Evolutionary conservation across 495 filamentous ascomycete species (phyloP).

Genomic region (Cairneyella variabilis): DNA sequence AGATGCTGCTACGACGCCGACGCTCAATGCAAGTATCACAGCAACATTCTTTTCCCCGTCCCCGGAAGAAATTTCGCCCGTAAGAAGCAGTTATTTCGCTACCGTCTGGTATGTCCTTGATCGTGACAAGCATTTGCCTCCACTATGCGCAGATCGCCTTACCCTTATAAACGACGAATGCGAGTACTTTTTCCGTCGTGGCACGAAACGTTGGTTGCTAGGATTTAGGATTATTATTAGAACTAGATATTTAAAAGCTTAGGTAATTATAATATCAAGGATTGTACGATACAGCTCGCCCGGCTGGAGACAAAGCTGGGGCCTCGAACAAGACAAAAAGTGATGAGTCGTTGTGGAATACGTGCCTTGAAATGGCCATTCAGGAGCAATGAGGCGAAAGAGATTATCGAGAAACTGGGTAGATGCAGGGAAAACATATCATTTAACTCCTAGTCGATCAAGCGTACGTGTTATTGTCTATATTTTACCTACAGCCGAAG

Average conservation of each 20-base stretch:
- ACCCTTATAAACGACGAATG: no score
- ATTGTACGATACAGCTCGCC: constrained; percentile 30
- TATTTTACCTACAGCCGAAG: no score
- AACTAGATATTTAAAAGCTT: no score
- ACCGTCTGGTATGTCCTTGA: background rate
- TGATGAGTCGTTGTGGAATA: constrained; percentile 30
- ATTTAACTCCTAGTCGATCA: constrained; percentile 39
- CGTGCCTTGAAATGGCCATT: constrained; percentile 42
- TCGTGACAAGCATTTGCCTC: background rate
- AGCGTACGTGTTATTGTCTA: constrained; percentile 30
- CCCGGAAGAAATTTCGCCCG: background rate
- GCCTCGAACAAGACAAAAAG: constrained; percentile 24
- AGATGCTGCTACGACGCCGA: no score
- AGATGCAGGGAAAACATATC: constrained; percentile 33
- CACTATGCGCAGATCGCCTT: no score
- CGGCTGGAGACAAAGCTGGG: constrained; percentile 32
- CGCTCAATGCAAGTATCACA: background rate
- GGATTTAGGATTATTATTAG: no score
- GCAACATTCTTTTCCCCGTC: background rate
- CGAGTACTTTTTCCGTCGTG: no score
- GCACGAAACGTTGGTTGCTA: no score
- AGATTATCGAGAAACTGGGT: constrained; percentile 31
- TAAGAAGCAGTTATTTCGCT: background rate
- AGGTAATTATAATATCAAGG: no score
- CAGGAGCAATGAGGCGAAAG: constrained; percentile 35